These are phyloP conservation scores for Misopates orontium DNA, from an alignment of 257 asterid species.

Conservation along the genomic window DNA sequence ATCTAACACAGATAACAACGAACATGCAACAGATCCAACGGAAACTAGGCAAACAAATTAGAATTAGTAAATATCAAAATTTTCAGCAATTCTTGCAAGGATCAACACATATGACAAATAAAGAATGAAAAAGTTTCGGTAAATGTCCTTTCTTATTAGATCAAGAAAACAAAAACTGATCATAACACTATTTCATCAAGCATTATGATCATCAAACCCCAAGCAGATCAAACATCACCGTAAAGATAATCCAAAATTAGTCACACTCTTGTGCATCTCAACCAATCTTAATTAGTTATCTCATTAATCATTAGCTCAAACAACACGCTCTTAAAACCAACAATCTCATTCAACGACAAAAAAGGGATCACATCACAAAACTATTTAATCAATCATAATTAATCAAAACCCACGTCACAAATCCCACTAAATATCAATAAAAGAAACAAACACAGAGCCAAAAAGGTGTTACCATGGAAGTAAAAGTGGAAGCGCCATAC, in stretches of 20 bases:
- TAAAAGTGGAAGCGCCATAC: constrained; percentile 67
- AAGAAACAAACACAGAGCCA: background rate
- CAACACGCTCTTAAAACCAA: background rate
- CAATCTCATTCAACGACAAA: constrained; percentile 2
- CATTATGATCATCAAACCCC: background rate
- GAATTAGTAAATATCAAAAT: background rate
- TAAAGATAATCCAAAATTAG: too few relatives aligned
- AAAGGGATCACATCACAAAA: background rate
- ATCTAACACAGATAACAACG: background rate
- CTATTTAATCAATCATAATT: too few relatives aligned
- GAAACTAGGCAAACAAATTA: background rate
- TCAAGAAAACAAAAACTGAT: background rate
- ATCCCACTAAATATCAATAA: background rate
- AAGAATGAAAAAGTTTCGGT: background rate
- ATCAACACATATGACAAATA: background rate
- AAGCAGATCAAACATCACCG: background rate
- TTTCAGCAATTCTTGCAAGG: background rate
- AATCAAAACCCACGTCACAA: background rate
- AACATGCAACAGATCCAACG: background rate
- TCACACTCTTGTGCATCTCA: too few relatives aligned
- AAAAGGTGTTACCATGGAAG: constrained; percentile 52
- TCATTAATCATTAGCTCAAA: background rate
- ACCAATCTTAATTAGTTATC: too few relatives aligned
- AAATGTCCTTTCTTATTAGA: background rate
- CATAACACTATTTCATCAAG: background rate